Conservation (phyloP, 2,329 filamentous ascomycete genomes). For the Macrophomina tecta region DNA sequence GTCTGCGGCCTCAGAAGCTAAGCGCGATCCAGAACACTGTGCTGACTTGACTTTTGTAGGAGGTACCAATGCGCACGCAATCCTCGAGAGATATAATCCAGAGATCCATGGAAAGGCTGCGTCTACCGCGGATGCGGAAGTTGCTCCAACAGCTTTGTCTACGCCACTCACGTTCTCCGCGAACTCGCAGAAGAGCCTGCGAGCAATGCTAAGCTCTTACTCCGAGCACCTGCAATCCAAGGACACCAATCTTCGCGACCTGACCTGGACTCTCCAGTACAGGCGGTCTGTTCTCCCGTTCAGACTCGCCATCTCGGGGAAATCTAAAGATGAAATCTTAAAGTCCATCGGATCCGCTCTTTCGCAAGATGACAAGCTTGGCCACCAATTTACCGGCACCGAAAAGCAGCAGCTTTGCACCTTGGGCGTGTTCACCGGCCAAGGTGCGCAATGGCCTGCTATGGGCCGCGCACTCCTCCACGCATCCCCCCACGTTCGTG, state of each 20-base stretch:
- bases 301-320: neutral
- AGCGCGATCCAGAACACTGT: no score
- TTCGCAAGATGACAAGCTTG: neutral
- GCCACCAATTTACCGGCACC: neutral
- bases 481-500: conserved; percentile 31
- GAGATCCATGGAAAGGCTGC: neutral
- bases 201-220: neutral
- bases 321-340: neutral
- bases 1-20: neutral
- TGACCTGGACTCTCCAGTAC: conserved; percentile 31
- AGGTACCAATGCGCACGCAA: conserved; percentile 37
- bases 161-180: conserved; percentile 30
- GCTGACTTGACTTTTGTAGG: conserved; percentile 22
- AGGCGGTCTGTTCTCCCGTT: conserved; percentile 28
- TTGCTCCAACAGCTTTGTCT: neutral
- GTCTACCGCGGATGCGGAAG: neutral
- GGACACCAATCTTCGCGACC: conserved; percentile 16
- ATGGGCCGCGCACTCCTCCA: conserved; percentile 49
- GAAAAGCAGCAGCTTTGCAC: neutral
- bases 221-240: conserved; percentile 11
- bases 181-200: conserved; percentile 14
- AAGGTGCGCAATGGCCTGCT: conserved; percentile 50
- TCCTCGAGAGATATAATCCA: conserved; percentile 32
- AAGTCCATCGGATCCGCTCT: neutral
- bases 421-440: conserved; percentile 51